Conservation (phyloP, 2,329 filamentous ascomycete genomes). For the Pezizomycotina sp. region DNA sequence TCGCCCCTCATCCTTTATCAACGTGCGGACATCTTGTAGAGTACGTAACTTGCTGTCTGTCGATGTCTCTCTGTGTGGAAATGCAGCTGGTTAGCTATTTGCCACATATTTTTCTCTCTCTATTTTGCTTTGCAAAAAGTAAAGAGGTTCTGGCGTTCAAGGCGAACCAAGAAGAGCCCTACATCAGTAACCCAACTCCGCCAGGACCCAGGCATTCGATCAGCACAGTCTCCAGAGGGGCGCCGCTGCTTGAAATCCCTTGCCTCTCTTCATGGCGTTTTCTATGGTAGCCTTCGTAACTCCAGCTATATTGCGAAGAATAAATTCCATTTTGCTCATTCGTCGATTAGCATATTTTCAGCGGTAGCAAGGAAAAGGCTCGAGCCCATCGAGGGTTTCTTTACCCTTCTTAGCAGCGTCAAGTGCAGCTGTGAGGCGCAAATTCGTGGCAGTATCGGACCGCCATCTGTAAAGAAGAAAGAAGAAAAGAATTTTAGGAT, state of each 20-base stretch:
- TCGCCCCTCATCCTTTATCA: constrained; percentile 57
- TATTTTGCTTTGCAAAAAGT: constrained; percentile 7
- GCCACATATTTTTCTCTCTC: constrained; percentile 16
- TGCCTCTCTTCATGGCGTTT: constrained; percentile 70
- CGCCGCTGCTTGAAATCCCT: constrained; percentile 58
- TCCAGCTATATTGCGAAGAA: constrained; percentile 36
- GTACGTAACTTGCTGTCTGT: constrained; percentile 64
- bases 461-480: too few relatives aligned
- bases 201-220: constrained; percentile 68
- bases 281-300: constrained; percentile 77
- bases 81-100: constrained; percentile 24
- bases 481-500: too few relatives aligned
- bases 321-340: background rate
- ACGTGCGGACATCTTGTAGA: constrained; percentile 52
- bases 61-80: constrained; percentile 44
- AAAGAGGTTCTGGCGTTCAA: background rate
- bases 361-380: constrained; percentile 10
- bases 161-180: constrained; percentile 3
- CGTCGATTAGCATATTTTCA: constrained; percentile 12
- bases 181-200: constrained; percentile 55
- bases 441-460: constrained; percentile 62
- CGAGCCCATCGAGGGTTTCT: constrained; percentile 9
- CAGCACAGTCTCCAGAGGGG: constrained; percentile 56
- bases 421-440: constrained; percentile 57
- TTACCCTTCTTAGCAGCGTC: constrained; percentile 60